A percentile compares a stretch with the other conserved stretches of the same genome.
Evolutionary conservation across 306 rosid genomes (phyloP).

Genomic region (Malus domestica): ASM211411v1 NC_041798.1:25378501-25379000

Average conservation of each 20-base stretch:
- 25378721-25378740: constrained; percentile 74
- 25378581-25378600: constrained; percentile 73
- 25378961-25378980: constrained; percentile 79
- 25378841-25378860: constrained; percentile 13
- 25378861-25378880: constrained; percentile 69
- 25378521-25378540: constrained; percentile 50
- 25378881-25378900: constrained; percentile 56
- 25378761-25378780: constrained; percentile 61
- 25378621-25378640: constrained; percentile 67
- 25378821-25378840: neutral
- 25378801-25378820: neutral
- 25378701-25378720: constrained; percentile 65
- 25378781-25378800: neutral
- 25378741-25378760: constrained; percentile 88
- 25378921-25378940: constrained; percentile 78
- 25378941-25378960: constrained; percentile 43
- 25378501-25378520: constrained; percentile 59
- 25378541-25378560: constrained; percentile 55
- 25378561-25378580: constrained; percentile 88
- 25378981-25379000: no score
- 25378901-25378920: constrained; percentile 83
- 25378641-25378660: constrained; percentile 72
- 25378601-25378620: constrained; percentile 50
- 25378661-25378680: constrained; percentile 67
- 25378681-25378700: constrained; percentile 76